Conservation (phyloP, 805 yeast genomes). For the Yarrowia sp. region DNA sequence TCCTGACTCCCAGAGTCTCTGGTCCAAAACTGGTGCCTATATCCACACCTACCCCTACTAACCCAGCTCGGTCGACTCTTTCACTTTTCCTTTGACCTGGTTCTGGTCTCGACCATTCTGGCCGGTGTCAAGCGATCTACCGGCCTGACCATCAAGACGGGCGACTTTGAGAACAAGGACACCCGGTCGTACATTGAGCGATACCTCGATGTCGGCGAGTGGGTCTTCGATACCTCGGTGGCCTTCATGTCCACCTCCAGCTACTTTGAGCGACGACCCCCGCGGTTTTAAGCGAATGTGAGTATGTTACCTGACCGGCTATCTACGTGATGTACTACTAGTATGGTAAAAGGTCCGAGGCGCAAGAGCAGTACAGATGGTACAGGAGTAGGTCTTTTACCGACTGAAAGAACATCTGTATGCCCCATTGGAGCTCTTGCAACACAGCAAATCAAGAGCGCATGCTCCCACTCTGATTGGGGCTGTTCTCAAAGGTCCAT, state of each 20-base stretch:
- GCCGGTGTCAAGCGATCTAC: slow-evolving; percentile 88
- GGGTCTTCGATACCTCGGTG: slow-evolving; percentile 72
- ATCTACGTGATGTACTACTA: slow-evolving; percentile 11
- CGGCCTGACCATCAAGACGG: slow-evolving; percentile 67
- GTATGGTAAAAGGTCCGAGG: slow-evolving; percentile 38
- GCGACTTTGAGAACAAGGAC: slow-evolving; percentile 58
- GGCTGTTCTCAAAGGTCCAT: slow-evolving; percentile 27
- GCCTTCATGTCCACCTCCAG: slow-evolving; percentile 73
- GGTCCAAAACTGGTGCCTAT: not conserved
- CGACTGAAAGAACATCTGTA: slow-evolving; percentile 9
- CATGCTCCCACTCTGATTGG: slow-evolving; percentile 32
- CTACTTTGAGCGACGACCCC: slow-evolving; percentile 61
- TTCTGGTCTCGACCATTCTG: slow-evolving; percentile 77
- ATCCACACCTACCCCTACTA: slow-evolving; percentile 22
- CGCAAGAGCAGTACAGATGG: slow-evolving; percentile 28
- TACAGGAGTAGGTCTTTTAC: slow-evolving; percentile 7
- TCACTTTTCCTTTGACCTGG: slow-evolving; percentile 79
- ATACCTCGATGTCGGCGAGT: slow-evolving; percentile 87
- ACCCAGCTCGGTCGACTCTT: slow-evolving; percentile 65
- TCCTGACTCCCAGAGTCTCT: too few relatives aligned
- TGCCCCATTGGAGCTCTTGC: slow-evolving; percentile 14
- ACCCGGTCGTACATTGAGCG: slow-evolving; percentile 56
- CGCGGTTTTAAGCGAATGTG: slow-evolving; percentile 33
- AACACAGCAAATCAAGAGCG: slow-evolving; percentile 35
- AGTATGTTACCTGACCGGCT: not conserved